A percentile compares a stretch with the other conserved stretches of the same genome.
These are phyloP conservation scores for Rosa lucieae DNA, from an alignment of 306 rosid species.

Conservation along the genomic window DNA sequence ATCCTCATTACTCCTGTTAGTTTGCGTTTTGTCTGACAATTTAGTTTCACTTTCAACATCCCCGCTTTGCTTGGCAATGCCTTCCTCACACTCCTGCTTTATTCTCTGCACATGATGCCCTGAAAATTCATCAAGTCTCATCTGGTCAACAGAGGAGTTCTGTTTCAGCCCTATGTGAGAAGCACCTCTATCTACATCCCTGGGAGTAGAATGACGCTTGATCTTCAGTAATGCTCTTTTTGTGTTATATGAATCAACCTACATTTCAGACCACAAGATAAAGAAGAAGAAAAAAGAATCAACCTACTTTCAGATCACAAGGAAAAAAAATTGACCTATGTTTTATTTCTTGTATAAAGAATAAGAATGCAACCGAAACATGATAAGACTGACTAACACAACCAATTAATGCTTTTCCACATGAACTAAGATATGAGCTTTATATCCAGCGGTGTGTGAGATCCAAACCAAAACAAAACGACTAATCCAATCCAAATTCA, in stretches of 20 bases:
- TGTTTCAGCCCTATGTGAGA: conserved; percentile 29
- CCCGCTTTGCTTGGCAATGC: conserved; percentile 19
- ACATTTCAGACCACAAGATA: conserved; percentile 11
- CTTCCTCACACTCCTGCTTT: conserved; percentile 39
- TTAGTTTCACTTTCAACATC: conserved; percentile 38
- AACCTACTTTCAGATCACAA: neutral
- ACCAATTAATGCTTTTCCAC: neutral
- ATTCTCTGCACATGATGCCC: conserved; percentile 26
- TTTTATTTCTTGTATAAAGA: neutral
- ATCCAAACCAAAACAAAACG: neutral
- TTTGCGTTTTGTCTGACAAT: conserved; percentile 38
- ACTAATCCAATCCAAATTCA: too few relatives aligned
- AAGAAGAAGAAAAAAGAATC: conserved; percentile 12
- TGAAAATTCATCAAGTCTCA: conserved; percentile 24
- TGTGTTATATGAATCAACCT: conserved; percentile 65
- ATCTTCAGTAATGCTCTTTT: conserved; percentile 72
- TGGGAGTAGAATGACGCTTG: conserved; percentile 57
- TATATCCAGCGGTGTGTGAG: neutral
- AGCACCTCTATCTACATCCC: conserved; percentile 47
- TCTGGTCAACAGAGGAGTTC: conserved; percentile 37
- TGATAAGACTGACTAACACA: neutral
- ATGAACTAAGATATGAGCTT: neutral
- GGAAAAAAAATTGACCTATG: conserved; percentile 8
- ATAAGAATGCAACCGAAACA: neutral
- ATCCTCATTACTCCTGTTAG: conserved; percentile 39